phyloP scores from a whole-genome alignment of 352 stramenopile genomes.

The Pythium dissimile region DNA sequence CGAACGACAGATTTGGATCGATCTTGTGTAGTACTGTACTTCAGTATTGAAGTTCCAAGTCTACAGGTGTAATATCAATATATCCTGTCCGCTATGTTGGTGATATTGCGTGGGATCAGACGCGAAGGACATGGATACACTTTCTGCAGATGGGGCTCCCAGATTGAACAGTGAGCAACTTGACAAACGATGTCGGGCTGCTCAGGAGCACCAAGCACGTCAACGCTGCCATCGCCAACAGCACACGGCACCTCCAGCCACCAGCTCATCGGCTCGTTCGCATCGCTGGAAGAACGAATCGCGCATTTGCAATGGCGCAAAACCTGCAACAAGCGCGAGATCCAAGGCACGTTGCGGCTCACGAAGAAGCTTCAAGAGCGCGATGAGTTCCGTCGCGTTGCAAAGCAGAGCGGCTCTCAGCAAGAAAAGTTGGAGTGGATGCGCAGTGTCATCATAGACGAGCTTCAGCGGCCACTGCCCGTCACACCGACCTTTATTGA shows the following conservation, averaged over 20 bases:
- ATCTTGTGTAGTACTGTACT: slow-evolving; percentile 5
- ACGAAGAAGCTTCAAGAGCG: slow-evolving; percentile 64
- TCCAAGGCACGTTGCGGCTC: slow-evolving; percentile 49
- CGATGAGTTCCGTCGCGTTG: slow-evolving; percentile 53
- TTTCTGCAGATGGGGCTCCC: no score
- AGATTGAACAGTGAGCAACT: no score
- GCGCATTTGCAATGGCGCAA: slow-evolving; percentile 72
- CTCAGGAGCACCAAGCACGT: no score
- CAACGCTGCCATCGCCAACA: no score
- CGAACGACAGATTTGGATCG: slow-evolving; percentile 8
- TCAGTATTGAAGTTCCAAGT: neutral
- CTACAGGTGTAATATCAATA: neutral
- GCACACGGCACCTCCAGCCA: neutral
- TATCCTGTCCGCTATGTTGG: neutral
- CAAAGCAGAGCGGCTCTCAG: slow-evolving; percentile 26
- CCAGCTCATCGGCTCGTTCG: slow-evolving; percentile 24
- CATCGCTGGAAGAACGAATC: slow-evolving; percentile 61
- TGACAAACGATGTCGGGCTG: no score
- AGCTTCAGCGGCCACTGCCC: slow-evolving; percentile 52
- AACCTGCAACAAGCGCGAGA: slow-evolving; percentile 66
- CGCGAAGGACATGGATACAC: neutral
- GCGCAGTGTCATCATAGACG: slow-evolving; percentile 47
- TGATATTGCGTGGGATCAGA: neutral
- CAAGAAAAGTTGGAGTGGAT: slow-evolving; percentile 44
- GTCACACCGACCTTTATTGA: slow-evolving; percentile 39